Percentiles rank a stretch among this genome's conserved stretches.
These are phyloP conservation scores for Saturnispora silvae DNA, from an alignment of 805 yeast species.

Conservation along the genomic window DNA sequence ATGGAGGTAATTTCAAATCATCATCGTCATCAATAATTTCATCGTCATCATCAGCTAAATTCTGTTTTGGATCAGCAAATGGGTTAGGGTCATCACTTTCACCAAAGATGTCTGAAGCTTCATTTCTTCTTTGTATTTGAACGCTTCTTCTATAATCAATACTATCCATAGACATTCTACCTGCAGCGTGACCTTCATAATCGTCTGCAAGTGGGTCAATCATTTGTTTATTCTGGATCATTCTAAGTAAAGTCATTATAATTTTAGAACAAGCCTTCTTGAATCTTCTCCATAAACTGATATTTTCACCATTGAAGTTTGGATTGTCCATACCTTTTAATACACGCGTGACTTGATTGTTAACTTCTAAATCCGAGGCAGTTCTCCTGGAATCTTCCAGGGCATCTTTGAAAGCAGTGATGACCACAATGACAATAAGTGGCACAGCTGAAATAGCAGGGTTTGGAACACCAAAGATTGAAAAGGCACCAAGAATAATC, in stretches of 20 bases:
- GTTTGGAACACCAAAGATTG: constrained; percentile 70
- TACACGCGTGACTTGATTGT: constrained; percentile 63
- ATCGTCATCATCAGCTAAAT: constrained; percentile 10
- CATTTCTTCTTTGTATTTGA: constrained; percentile 13
- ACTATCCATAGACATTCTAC: constrained; percentile 25
- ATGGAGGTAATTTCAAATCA: constrained; percentile 18
- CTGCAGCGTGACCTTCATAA: constrained; percentile 10
- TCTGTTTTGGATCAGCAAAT: constrained; percentile 19
- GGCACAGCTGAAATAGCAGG: constrained; percentile 73
- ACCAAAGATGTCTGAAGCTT: constrained; percentile 8
- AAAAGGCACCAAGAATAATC: constrained; percentile 70
- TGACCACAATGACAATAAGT: constrained; percentile 60
- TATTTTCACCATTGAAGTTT: constrained; percentile 52
- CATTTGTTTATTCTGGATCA: constrained; percentile 16
- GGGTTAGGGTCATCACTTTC: constrained; percentile 13
- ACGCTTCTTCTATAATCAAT: constrained; percentile 24
- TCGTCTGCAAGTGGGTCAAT: constrained; percentile 22
- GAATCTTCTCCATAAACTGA: constrained; percentile 59
- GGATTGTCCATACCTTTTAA: constrained; percentile 44
- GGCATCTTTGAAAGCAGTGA: constrained; percentile 74
- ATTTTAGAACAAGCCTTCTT: constrained; percentile 35
- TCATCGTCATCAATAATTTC: constrained; percentile 6
- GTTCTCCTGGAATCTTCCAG: constrained; percentile 74
- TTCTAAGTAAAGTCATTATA: constrained; percentile 13
- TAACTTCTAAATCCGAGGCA: constrained; percentile 58